Evolutionary conservation across 73 alveolate species (phyloP).

Genomic region (Stentor coeruleus): DNA sequence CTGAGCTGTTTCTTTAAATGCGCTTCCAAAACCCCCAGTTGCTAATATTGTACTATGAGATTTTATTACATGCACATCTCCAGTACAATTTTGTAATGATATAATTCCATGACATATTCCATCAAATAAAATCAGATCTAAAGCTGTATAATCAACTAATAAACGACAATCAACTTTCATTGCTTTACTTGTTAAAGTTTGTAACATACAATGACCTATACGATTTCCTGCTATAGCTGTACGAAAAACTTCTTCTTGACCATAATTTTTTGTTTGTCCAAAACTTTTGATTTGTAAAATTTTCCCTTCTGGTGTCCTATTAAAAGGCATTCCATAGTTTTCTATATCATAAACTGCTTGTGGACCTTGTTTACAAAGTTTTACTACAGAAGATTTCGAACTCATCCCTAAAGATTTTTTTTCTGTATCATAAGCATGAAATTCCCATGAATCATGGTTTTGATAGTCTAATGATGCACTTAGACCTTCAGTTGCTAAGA

Average conservation of each 20-base stretch:
- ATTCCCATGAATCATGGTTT: background rate
- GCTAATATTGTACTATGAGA: background rate
- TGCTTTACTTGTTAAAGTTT: background rate
- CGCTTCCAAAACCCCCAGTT: background rate
- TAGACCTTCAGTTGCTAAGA: background rate
- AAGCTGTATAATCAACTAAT: background rate
- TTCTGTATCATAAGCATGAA: background rate
- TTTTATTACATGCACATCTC: background rate
- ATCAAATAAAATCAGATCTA: background rate
- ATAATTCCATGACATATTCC: background rate
- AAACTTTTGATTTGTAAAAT: too few relatives aligned
- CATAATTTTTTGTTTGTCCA: too few relatives aligned
- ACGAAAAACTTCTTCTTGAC: background rate
- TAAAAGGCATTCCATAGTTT: background rate
- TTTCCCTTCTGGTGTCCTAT: background rate
- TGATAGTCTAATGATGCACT: background rate
- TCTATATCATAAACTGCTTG: background rate
- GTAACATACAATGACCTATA: background rate
- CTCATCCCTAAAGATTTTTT: background rate
- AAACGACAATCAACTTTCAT: background rate
- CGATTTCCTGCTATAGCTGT: background rate
- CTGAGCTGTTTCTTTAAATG: background rate
- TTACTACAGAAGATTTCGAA: background rate
- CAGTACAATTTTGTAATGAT: background rate
- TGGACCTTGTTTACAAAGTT: background rate